A percentile compares a stretch with the other conserved stretches of the same genome.
Evolutionary conservation across 2,329 filamentous ascomycete species (phyloP).

Genomic region (Aspergillus awamori): DNA sequence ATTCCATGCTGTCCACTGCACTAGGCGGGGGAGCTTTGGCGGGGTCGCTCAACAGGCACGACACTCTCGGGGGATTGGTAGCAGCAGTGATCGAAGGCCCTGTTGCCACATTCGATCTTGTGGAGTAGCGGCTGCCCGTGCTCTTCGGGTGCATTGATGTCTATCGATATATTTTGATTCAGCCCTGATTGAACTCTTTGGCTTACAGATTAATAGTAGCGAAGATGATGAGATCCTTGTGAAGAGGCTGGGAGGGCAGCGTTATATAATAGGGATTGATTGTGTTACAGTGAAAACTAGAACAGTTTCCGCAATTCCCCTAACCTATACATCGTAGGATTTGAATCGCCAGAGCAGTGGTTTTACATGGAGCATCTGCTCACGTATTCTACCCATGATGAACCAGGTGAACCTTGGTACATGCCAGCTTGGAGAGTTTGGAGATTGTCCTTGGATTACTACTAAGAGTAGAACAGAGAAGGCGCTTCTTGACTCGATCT

Average conservation of each 20-base stretch:
- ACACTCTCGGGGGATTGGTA: neutral
- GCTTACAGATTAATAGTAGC: neutral
- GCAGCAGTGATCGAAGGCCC: neutral
- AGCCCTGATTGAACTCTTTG: neutral
- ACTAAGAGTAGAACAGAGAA: neutral
- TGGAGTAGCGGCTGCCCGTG: neutral
- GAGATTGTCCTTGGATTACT: neutral
- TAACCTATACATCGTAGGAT: neutral
- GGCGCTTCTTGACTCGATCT: neutral
- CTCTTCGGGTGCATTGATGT: neutral
- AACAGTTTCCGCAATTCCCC: neutral
- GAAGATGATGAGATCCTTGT: neutral
- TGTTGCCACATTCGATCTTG: neutral
- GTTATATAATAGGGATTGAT: neutral
- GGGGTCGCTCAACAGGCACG: neutral
- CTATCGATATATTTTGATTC: neutral
- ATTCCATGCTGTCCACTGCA: neutral
- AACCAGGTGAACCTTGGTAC: neutral
- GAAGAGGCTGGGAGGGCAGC: neutral
- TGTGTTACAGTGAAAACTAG: neutral
- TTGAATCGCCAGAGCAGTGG: neutral
- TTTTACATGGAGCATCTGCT: neutral
- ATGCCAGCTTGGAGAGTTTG: neutral
- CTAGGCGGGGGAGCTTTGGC: neutral
- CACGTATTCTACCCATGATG: neutral